These are phyloP conservation scores for Claviceps sp. DNA, from an alignment of 2,329 filamentous ascomycete species.

Conservation along the genomic window DNA sequence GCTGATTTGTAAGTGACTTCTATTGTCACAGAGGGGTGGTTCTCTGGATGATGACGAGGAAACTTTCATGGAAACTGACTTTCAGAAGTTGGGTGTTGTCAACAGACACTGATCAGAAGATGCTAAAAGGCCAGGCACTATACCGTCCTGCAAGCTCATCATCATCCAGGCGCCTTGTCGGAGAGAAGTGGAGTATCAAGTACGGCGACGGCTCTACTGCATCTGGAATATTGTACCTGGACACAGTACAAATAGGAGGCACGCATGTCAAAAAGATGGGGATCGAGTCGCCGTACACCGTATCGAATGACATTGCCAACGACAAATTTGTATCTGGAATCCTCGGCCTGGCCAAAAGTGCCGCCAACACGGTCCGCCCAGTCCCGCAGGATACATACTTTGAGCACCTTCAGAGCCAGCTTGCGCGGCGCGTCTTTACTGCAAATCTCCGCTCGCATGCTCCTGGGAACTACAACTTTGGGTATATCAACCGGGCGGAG, in stretches of 20 bases:
- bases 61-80: background rate
- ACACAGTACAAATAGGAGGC: slow-evolving; percentile 47
- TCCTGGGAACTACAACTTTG: slow-evolving; percentile 27
- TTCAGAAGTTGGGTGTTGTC: slow-evolving; percentile 54
- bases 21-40: background rate
- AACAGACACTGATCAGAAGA: slow-evolving; percentile 32
- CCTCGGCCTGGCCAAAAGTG: slow-evolving; percentile 20
- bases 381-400: slow-evolving; percentile 20
- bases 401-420: slow-evolving; percentile 19
- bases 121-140: slow-evolving; percentile 38
- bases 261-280: slow-evolving; percentile 48
- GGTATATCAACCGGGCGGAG: slow-evolving; percentile 39
- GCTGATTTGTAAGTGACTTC: slow-evolving; percentile 31
- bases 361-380: slow-evolving; percentile 21
- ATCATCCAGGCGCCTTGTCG: slow-evolving; percentile 27
- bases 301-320: slow-evolving; percentile 31
- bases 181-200: slow-evolving; percentile 40
- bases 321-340: slow-evolving; percentile 24
- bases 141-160: slow-evolving; percentile 38
- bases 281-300: slow-evolving; percentile 48
- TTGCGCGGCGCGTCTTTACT: slow-evolving; percentile 23
- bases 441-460: slow-evolving; percentile 19
- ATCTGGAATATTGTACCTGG: slow-evolving; percentile 50
- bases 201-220: slow-evolving; percentile 56
- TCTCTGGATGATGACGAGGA: background rate